Evolutionary conservation across 495 filamentous ascomycete species (phyloP), one percentile per base, ranked within the genome.

Genomic region (Xylaria venustula): DNA sequence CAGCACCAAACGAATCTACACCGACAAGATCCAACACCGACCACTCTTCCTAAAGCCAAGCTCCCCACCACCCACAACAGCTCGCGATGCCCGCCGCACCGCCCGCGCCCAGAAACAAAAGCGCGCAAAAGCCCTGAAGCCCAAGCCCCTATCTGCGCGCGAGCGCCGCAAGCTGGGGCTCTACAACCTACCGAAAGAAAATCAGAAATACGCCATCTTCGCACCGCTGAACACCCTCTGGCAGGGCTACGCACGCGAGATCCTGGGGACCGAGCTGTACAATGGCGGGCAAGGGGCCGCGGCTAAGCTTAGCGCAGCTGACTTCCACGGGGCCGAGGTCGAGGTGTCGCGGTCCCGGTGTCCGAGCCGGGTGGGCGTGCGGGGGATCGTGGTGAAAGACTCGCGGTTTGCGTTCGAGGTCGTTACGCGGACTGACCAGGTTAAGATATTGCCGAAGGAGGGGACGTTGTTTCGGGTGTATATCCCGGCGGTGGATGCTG

Each of bases 331-430:
- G 0, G 92, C 93, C 17, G 77, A 86, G 71, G 71, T 97, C 14
- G 87, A 92, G 80, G 89, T 98, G 30, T 89, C 93, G 59, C 75
- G 93, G 60, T 90, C 90, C 72, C 69, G 84, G 50, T 96, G 90
- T 77, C 84, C 87, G 42, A 85, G 88, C 42, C 77, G 93, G 55
- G 94, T 98, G 4, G 93, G 94, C 0, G 67, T 92, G 45, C 84
- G 76, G 65, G 94, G 94, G 14, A 92, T 97, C 68, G 90, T 97
- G 66, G 83, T 96, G 19, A 86, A 90, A 70, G 94, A 98, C 78
- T 86, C 89, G 30, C 92, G 88, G 72, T 91, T 89, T 71, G 85
- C 86, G 11, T 94, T 97, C 77, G 88, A 93, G 72, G 70, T 98
- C 65, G 80, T 98, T 30, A 94, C 87, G 17, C 79, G 83, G 68